A percentile compares a stretch with the other conserved stretches of the same genome.
Evolutionary conservation across 495 filamentous ascomycete genomes (phyloP).

Genomic region (Hyaloscypha finlandica): DNA sequence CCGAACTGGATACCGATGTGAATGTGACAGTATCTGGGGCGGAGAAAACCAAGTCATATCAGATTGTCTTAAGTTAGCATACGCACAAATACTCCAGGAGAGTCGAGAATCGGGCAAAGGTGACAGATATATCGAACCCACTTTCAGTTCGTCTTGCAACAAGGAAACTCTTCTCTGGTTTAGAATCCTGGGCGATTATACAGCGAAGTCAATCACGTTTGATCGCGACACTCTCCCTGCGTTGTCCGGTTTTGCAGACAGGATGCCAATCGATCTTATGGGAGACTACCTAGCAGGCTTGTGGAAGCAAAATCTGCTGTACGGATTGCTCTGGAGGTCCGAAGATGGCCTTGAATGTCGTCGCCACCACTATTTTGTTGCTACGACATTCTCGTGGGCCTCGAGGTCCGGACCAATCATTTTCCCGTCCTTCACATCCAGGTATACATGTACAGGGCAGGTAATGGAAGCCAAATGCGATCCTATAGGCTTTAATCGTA

Average conservation of each 20-base stretch:
- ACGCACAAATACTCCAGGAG: background rate
- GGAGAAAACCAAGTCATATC: background rate
- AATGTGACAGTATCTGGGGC: background rate
- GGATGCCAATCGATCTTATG: background rate
- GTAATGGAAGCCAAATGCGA: no score
- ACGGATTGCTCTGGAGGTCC: background rate
- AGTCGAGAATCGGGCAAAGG: background rate
- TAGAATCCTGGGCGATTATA: background rate
- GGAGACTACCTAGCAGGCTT: background rate
- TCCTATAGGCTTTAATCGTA: no score
- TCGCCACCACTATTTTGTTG: background rate
- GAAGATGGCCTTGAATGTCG: background rate
- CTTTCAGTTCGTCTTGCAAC: background rate
- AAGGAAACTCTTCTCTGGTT: background rate
- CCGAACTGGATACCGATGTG: background rate
- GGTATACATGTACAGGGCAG: background rate
- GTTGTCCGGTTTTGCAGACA: background rate
- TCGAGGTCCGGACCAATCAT: background rate
- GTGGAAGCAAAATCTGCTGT: background rate
- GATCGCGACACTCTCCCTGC: background rate
- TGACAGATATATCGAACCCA: conserved; percentile 8
- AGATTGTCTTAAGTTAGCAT: background rate
- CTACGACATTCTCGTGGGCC: background rate
- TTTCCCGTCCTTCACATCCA: background rate
- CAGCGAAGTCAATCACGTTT: background rate